Base-by-base conservation (phyloP, 352 stramenopile genomes). In the Pythium myriotylum region DNA sequence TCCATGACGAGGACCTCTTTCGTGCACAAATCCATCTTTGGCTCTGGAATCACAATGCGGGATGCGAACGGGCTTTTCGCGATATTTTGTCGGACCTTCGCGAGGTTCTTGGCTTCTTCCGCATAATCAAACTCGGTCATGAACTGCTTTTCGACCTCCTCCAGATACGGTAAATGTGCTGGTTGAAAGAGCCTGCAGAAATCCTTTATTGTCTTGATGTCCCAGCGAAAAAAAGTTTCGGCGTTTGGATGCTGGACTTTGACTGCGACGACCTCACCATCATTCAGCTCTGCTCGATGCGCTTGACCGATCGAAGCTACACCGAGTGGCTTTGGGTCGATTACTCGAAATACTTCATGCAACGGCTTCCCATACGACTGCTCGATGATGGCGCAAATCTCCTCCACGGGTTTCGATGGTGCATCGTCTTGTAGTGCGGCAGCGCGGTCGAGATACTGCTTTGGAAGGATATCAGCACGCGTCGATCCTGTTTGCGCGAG, bases 61-160 rank as follows among this genome's bases (percentile, higher is more conserved):
- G 59, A 67, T 0, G 74, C 76, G 60, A 85, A 95, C 37, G 82
- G 85, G 58, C 79, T 93, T 60, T 84, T 86, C 4, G 75, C 76
- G 56, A 98, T 91, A 71, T 98, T 98, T 8, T 65, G 59, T 13
- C 95, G 77, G 35, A 99, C 89, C 23, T 74, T 86, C 6, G 77
- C 76, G 13, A 98, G 72, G 61, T 98, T 97, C 55, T 89, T 80
- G 42, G 88, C 94, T 70, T 99, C 96, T 64, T 92, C 76, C 0
- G 77, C 46, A 81, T 98, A 99, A 68, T 99, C 94, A 73, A 99
- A 99, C 74, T 99, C 96, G 20, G 92, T 98, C 88, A 98, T 95
- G 68, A 99, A 99, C 77, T 98, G 95, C 61, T 97, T 96, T 76
- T 99, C 95, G 43, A 99, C 93, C 68, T 99, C 95, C 23, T 97